Percentiles rank a stretch among this genome's conserved stretches.
Conservation (phyloP, 345 rosid species). For the Diplotaxis tenuifolia region DNA sequence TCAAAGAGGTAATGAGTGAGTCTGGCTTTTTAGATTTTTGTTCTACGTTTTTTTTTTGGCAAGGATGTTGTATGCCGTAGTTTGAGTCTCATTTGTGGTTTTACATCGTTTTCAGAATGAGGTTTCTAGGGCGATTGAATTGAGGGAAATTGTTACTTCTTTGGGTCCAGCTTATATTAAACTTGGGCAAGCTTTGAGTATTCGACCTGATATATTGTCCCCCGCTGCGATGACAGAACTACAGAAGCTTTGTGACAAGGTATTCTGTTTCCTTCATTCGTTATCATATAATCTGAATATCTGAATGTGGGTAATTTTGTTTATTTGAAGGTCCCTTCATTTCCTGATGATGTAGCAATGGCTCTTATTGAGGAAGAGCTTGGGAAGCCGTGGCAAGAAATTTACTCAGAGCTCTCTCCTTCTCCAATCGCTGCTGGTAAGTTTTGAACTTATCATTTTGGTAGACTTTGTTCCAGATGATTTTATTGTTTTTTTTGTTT, state of each 20-base stretch:
- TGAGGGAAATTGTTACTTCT: constrained; percentile 95
- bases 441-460: constrained; percentile 1
- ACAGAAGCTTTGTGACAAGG: constrained; percentile 99
- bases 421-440: constrained; percentile 99
- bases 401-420: constrained; percentile 88
- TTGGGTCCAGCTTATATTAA: constrained; percentile 98
- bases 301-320: not conserved
- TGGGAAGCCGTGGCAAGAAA: constrained; percentile 80
- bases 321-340: constrained; percentile 89
- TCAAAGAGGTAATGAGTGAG: constrained; percentile 68
- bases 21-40: not conserved
- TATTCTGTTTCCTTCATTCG: constrained; percentile 16
- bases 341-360: constrained; percentile 96
- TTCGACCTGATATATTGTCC: constrained; percentile 93
- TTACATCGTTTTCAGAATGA: constrained; percentile 69
- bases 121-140: constrained; percentile 90
- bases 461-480: not conserved
- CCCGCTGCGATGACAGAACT: constrained; percentile 92
- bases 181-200: constrained; percentile 98
- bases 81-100: constrained; percentile 19
- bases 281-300: not conserved
- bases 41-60: no score
- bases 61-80: no score
- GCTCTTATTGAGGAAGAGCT: constrained; percentile 93
- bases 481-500: constrained; percentile 23